Base-by-base conservation (phyloP, 202 grass and related monocot genomes). In the Schoenoplectus triqueter region DNA sequence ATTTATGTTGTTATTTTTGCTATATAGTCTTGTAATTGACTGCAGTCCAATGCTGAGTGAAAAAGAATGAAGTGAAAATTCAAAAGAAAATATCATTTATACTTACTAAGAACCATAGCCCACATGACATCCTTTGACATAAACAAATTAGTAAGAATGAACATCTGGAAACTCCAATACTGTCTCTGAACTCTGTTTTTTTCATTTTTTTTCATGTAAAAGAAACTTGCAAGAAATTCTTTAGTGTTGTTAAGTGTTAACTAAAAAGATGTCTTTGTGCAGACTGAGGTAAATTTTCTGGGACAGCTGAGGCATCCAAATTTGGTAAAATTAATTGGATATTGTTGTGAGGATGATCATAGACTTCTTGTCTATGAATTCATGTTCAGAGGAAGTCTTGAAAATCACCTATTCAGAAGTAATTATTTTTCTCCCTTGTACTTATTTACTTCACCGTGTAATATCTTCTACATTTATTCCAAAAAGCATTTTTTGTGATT, bases 351-450 rank as follows among this genome's bases (percentile, higher is more conserved):
- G 88, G 93, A 98, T 88, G 93, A 98, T 84, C 93, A 98, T 69
- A 90, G 95, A 62, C 82, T 98, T 74, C 95, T 98, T 66, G 93
- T 98, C 50, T 98, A 98, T 2, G 95, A 98, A 86, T 98, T 98
- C 72, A 93, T 98, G 95, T 98, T 94, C 84, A 91, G 95, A 71
- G 95, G 95, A 90, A 98, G 95, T 79, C 95, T 98, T 71, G 93
- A 98, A 90, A 98, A 98, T 65, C 95, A 98, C 75, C 88, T 98
- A 90, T 95, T 98, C 86, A 88, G 93, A 93, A 98, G 96, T 98
- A 98, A 87, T 85, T 73, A 71, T 46, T 60, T 14, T 51, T 91
- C 1, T 91, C 1, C 68, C 85, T 46, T 83, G 81, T 47, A 69
- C 14, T 61, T 74, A 69, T 86, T 6, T 50, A 0, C 0, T 88